Conservation (phyloP, 176 grass and related monocot species). For the Cenchrus fungigraminus region DNA sequence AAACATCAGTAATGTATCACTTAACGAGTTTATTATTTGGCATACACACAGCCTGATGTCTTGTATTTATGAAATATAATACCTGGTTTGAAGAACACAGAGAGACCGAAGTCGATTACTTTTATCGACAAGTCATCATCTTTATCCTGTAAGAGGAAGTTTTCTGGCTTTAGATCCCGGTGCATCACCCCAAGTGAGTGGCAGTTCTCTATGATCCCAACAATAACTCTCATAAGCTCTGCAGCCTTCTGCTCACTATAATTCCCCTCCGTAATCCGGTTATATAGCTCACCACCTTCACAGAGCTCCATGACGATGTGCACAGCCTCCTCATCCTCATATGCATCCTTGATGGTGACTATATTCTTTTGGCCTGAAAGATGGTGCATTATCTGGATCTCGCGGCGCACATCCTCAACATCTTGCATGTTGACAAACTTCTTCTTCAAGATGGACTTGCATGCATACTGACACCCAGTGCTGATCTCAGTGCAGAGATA, state of each 20-base stretch:
- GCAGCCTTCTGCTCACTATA: slow-evolving; percentile 72
- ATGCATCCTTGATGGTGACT: slow-evolving; percentile 73
- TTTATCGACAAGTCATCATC: slow-evolving; percentile 74
- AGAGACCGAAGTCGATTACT: slow-evolving; percentile 80
- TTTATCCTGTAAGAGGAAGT: slow-evolving; percentile 66
- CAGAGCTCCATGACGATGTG: slow-evolving; percentile 90
- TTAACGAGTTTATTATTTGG: background rate
- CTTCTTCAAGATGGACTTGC: slow-evolving; percentile 68
- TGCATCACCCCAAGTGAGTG: slow-evolving; percentile 87
- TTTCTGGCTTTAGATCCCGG: slow-evolving; percentile 79
- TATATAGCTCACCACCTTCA: slow-evolving; percentile 71
- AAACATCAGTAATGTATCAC: background rate
- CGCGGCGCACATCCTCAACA: slow-evolving; percentile 74
- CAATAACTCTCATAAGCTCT: slow-evolving; percentile 68
- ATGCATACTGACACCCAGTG: slow-evolving; percentile 62
- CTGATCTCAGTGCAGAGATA: slow-evolving; percentile 75
- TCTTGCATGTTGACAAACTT: slow-evolving; percentile 54
- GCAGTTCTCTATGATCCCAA: slow-evolving; percentile 58
- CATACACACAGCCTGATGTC: background rate
- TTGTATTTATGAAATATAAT: background rate
- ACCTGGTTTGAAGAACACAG: slow-evolving; percentile 79
- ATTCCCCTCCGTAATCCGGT: slow-evolving; percentile 51
- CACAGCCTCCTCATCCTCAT: slow-evolving; percentile 61
- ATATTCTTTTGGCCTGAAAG: slow-evolving; percentile 70
- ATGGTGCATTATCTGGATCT: slow-evolving; percentile 86